These are phyloP conservation scores for Lentinula aciculospora DNA, from an alignment of 768 basidiomycete genomes.

Conservation along the genomic window DNA sequence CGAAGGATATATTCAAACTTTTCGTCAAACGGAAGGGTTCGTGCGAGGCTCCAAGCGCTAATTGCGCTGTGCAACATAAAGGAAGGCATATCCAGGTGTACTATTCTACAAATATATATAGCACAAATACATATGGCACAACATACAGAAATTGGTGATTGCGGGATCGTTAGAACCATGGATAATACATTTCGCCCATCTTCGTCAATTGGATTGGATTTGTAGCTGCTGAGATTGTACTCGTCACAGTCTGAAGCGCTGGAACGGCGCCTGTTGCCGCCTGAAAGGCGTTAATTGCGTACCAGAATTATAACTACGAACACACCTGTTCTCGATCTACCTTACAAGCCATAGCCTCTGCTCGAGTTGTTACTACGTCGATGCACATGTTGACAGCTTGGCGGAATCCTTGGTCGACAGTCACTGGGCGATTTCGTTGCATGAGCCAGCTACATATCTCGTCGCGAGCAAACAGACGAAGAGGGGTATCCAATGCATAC, in stretches of 20 bases:
- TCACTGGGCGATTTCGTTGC: constrained; percentile 51
- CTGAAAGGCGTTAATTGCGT: constrained; percentile 12
- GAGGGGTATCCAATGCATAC: constrained; percentile 90
- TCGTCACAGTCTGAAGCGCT: constrained; percentile 77
- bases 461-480: constrained; percentile 89
- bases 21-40: constrained; percentile 73
- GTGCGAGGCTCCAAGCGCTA: constrained; percentile 29
- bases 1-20: constrained; percentile 58
- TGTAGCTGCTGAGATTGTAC: constrained; percentile 79
- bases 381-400: constrained; percentile 47
- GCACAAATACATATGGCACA: not conserved
- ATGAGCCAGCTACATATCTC: constrained; percentile 79
- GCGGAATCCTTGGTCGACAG: constrained; percentile 54
- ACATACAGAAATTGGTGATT: too few relatives aligned
- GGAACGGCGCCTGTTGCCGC: constrained; percentile 31
- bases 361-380: constrained; percentile 72
- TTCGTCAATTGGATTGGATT: constrained; percentile 81
- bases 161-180: constrained; percentile 67
- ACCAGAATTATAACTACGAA: not conserved
- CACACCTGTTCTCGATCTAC: constrained; percentile 76
- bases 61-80: not conserved
- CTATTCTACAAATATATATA: not conserved
- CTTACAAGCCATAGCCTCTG: constrained; percentile 83
- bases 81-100: not conserved
- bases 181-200: constrained; percentile 80